A percentile compares a stretch with the other conserved stretches of the same genome.
phyloP scores from a whole-genome alignment of 306 rosid species.

The Fragaria ananassa region DNA sequence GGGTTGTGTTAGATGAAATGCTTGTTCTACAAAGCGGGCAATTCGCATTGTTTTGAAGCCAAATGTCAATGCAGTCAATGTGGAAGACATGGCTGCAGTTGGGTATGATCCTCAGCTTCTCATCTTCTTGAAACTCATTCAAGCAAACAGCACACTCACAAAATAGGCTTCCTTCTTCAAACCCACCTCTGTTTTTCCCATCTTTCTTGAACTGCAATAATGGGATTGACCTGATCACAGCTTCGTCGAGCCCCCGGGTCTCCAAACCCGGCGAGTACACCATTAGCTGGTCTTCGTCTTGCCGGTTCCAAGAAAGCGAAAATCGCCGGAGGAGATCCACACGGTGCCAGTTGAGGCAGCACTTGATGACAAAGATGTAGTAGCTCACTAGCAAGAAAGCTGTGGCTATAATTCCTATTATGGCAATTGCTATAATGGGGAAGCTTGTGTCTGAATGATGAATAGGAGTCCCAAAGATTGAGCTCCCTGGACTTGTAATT shows the following conservation, averaged over 20 bases:
- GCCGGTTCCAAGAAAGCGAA: conserved; percentile 48
- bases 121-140: conserved; percentile 69
- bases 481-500: conserved; percentile 35
- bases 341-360: conserved; percentile 96
- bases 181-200: conserved; percentile 6
- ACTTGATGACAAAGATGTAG: conserved; percentile 91
- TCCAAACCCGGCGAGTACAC: conserved; percentile 34
- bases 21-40: conserved; percentile 92
- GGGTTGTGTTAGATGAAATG: conserved; percentile 44
- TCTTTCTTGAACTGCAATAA: conserved; percentile 54
- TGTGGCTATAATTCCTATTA: conserved; percentile 86
- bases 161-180: conserved; percentile 25
- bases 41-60: conserved; percentile 90
- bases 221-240: conserved; percentile 77
- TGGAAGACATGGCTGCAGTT: conserved; percentile 80
- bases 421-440: conserved; percentile 86
- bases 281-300: conserved; percentile 35
- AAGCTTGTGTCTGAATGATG: conserved; percentile 57
- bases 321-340: conserved; percentile 74
- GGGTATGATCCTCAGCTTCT: conserved; percentile 79
- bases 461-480: conserved; percentile 38
- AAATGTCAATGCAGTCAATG: conserved; percentile 89
- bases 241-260: conserved; percentile 68
- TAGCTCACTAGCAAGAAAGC: conserved; percentile 81
- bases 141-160: conserved; percentile 87